phyloP scores from a whole-genome alignment of 371 early-diverging fungal genomes.

The Capillidium rhysosporum region DNA sequence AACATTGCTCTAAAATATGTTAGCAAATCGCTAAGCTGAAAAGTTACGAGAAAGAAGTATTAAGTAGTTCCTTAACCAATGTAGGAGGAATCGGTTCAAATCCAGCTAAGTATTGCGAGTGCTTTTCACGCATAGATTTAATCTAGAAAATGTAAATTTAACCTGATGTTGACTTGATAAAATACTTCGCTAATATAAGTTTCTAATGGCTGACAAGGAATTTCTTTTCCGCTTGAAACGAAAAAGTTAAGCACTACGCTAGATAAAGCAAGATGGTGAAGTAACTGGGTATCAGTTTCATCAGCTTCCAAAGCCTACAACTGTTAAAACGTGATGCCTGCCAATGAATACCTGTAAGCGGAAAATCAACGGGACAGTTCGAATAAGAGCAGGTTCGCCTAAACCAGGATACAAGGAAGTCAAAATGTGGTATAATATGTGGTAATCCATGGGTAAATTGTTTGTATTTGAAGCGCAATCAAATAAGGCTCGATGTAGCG shows the following conservation, averaged over 20 bases:
- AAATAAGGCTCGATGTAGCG: conserved; percentile 27
- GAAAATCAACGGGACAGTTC: conserved; percentile 38
- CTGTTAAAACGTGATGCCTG: conserved; percentile 62
- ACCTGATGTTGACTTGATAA: neutral
- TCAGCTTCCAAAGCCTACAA: conserved; percentile 71
- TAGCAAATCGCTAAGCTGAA: neutral
- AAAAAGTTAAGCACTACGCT: conserved; percentile 13
- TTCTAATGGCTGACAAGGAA: neutral
- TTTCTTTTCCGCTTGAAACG: neutral
- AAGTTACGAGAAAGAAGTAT: neutral
- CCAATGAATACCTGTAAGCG: conserved; percentile 28
- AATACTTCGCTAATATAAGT: neutral
- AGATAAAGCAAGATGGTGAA: conserved; percentile 69
- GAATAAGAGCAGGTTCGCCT: conserved; percentile 33
- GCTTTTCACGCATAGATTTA: neutral
- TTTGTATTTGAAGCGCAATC: conserved; percentile 26
- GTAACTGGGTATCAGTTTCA: conserved; percentile 65
- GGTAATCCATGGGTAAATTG: conserved; percentile 32
- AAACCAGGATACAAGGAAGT: conserved; percentile 27
- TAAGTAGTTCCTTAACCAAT: neutral
- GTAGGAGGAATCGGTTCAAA: neutral
- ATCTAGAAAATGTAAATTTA: neutral
- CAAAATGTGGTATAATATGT: conserved; percentile 26
- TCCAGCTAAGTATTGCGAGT: neutral
- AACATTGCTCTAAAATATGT: neutral